Base-by-base conservation (phyloP, 1,139 yeast species). In the Hemisphaericaspora xylanilytica region DNA sequence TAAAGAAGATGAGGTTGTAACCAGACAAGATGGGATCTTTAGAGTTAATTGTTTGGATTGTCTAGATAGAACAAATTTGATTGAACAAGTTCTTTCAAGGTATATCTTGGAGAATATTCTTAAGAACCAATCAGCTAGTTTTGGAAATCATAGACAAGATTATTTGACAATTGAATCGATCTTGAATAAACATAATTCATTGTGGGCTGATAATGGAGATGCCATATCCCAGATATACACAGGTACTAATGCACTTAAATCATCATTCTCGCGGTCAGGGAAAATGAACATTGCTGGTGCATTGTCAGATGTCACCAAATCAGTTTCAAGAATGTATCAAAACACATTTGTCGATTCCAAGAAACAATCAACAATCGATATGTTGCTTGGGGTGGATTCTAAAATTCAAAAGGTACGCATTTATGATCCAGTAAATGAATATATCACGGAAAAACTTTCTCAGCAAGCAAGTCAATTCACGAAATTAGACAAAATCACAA, bases 191-290 rank as follows among this genome's bases (percentile, higher is more conserved):
- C 97, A 90, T 55, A 86, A 89, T 51, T 70, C 83, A 3, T 64
- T 92, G 16, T 94, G 98, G 98, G 99, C 98, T 0, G 97, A 94
- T 60, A 90, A 92, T 59, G 99, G 98, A 34, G 98, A 94, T 61
- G 96, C 94, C 44, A 78, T 94, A 8, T 89, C 97, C 1, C 97
- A 89, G 58, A 92, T 92, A 21, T 94, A 94, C 58, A 92, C 98
- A 0, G 98, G 98, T 5, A 94, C 98, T 0, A 90, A 92, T 57
- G 98, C 98, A 0, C 69, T 94, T 37, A 94, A 94, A 59, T 87
- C 97, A 0, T 87, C 96, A 4, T 92, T 85, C 56, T 85, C 97
- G 2, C 75, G 98, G 55, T 84, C 88, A 30, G 98, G 98, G 13
- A 90, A 89, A 55, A 88, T 89, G 96, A 88, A 90, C 39, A 65